These are phyloP conservation scores for Euphorbia pulcherrima DNA, from an alignment of 345 rosid genomes.

Conservation along the genomic window DNA sequence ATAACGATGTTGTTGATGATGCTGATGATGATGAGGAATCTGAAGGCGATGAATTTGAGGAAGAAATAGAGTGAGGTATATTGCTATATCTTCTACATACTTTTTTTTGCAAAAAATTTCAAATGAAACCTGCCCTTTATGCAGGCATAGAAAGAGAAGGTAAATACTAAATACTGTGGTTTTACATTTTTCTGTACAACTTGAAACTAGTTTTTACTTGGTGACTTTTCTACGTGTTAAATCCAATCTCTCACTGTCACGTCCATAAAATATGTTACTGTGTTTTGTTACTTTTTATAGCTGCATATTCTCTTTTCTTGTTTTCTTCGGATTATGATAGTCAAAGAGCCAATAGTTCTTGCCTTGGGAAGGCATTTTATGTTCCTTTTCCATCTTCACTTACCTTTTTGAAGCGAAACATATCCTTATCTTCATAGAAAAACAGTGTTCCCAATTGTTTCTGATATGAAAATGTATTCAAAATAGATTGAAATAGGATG, in stretches of 20 bases:
- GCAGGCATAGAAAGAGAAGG: neutral
- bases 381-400: neutral
- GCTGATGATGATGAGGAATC: constrained; percentile 92
- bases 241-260: neutral
- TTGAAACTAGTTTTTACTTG: neutral
- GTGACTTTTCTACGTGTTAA: neutral
- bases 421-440: too few relatives aligned
- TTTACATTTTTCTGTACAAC: neutral
- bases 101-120: neutral
- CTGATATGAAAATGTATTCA: neutral
- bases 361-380: neutral
- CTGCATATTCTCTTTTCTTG: neutral
- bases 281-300: too few relatives aligned
- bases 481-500: too few relatives aligned
- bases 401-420: too few relatives aligned
- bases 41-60: constrained; percentile 92
- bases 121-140: neutral
- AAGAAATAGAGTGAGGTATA: constrained; percentile 59
- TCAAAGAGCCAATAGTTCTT: neutral
- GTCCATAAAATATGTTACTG: neutral
- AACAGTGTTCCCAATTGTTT: neutral
- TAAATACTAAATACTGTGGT: neutral
- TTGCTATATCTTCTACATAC: neutral
- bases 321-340: neutral
- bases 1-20: constrained; percentile 76